Evolutionary conservation across 2,329 filamentous ascomycete species (phyloP).

Genomic region (Mycosphaerella sp.): DNA sequence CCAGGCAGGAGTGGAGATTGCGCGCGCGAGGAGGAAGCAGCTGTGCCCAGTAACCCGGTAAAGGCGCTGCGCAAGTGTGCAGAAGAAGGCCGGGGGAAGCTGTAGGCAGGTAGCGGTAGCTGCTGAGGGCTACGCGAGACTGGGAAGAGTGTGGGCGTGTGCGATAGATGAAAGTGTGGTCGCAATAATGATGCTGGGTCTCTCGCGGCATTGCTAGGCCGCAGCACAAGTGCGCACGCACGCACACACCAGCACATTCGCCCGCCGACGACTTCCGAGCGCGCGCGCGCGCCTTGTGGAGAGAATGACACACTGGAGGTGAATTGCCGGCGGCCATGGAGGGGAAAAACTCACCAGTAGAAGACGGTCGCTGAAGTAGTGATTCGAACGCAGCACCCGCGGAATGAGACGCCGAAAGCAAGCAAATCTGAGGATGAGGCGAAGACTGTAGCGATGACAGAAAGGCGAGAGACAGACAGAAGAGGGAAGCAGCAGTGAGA

Average conservation of each 20-base stretch:
- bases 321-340: background rate
- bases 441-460: background rate
- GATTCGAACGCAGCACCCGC: background rate
- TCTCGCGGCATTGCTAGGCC: background rate
- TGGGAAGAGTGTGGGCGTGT: background rate
- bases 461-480: background rate
- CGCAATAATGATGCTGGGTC: background rate
- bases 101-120: background rate
- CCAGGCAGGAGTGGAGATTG: constrained; percentile 11
- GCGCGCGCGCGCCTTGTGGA: background rate
- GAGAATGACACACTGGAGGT: background rate
- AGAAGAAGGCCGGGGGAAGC: background rate
- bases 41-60: constrained; percentile 7
- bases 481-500: background rate
- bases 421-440: background rate
- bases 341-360: background rate
- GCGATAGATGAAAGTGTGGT: background rate
- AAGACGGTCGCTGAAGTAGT: background rate
- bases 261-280: background rate
- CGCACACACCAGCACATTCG: too few relatives aligned
- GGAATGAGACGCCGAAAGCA: constrained; percentile 1
- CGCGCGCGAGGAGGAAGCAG: background rate
- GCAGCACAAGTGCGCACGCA: background rate
- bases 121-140: background rate
- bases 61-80: background rate